Evolutionary conservation across 208 protist genomes (phyloP).

Genomic region (Angomonas deanei): DNA sequence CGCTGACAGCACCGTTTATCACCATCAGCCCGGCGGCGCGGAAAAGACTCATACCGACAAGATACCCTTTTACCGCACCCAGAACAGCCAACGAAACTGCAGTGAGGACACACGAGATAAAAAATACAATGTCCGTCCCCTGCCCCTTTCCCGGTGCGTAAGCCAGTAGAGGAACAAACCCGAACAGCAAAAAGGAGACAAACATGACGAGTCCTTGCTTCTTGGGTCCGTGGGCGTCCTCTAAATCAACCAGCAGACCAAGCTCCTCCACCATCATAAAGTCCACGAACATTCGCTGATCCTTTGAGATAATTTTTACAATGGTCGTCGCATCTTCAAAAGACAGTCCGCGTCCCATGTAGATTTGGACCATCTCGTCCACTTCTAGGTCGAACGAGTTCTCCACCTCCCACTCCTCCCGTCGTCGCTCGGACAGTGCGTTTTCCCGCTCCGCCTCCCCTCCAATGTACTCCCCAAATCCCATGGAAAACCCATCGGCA

Average conservation of each 20-base stretch:
- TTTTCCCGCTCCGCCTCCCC: conserved; percentile 91
- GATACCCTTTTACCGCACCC: conserved; percentile 80
- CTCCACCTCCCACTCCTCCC: conserved; percentile 94
- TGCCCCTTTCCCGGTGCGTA: conserved; percentile 71
- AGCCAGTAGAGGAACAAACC: conserved; percentile 83
- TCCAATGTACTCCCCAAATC: conserved; percentile 92
- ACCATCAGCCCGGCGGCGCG: conserved; percentile 76
- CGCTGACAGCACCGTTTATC: conserved; percentile 83
- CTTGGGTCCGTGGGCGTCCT: conserved; percentile 65
- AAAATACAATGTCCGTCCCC: conserved; percentile 70
- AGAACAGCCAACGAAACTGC: conserved; percentile 70
- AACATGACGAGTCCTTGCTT: conserved; percentile 93
- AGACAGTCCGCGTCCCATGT: conserved; percentile 88
- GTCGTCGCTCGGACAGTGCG: conserved; percentile 66
- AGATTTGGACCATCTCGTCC: conserved; percentile 94
- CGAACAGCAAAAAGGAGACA: conserved; percentile 91
- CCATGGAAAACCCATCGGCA: conserved; percentile 94
- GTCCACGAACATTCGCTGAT: conserved; percentile 92
- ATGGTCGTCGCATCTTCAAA: conserved; percentile 88
- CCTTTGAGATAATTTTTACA: conserved; percentile 91
- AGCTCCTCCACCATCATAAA: conserved; percentile 95
- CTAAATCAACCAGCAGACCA: conserved; percentile 75
- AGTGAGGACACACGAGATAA: conserved; percentile 75
- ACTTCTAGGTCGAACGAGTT: conserved; percentile 91
- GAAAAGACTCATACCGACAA: conserved; percentile 62